Conservation (phyloP, 129 eudicot species). For the Apium graveolens region DNA sequence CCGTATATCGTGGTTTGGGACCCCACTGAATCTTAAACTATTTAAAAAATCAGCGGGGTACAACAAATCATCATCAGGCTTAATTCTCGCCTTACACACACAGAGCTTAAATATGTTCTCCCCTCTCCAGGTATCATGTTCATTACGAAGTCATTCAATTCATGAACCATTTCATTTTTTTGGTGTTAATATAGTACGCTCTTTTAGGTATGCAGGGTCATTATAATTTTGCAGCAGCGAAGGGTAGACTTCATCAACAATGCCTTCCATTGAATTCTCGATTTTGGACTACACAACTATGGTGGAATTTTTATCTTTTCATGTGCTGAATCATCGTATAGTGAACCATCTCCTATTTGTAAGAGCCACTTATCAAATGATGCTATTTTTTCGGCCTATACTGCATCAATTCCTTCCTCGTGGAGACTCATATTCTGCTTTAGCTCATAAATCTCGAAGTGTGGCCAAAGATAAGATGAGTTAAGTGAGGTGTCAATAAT, state of each 20-base stretch:
- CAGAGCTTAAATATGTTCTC: no score
- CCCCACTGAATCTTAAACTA: background rate
- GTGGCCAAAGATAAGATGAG: no score
- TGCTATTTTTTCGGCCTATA: no score
- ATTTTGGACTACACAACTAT: background rate
- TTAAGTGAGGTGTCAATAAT: no score
- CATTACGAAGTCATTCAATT: background rate
- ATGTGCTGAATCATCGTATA: background rate
- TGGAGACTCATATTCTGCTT: no score
- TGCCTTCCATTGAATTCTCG: background rate
- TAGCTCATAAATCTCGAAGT: no score
- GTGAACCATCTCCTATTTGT: no score
- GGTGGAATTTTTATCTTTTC: background rate
- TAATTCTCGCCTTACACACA: no score
- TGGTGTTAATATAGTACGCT: background rate
- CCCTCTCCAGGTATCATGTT: no score
- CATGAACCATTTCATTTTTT: background rate
- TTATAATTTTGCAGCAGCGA: background rate
- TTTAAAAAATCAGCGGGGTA: background rate
- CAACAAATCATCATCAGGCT: no score
- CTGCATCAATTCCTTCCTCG: no score
- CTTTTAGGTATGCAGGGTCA: background rate
- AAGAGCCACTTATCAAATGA: no score
- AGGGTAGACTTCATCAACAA: background rate
- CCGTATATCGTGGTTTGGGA: slow-evolving; percentile 1